Percentiles rank a stretch among this genome's conserved stretches.
Conservation (phyloP, 169 alveolate genomes). For the Plasmodium chabaudi region DNA sequence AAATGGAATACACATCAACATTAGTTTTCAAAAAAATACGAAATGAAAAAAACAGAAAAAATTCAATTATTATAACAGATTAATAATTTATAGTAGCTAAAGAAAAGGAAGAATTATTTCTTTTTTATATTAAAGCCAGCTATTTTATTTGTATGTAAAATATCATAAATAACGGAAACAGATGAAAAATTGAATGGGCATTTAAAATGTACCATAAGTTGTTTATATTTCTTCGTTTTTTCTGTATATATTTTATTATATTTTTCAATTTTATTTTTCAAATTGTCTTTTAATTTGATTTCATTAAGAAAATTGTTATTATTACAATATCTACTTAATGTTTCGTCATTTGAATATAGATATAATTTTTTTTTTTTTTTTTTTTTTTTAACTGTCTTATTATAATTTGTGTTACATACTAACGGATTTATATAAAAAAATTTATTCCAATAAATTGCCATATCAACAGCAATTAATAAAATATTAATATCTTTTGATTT, state of each 20-base stretch:
- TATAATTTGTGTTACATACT: neutral
- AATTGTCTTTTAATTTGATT: conserved; percentile 28
- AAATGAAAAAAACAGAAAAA: neutral
- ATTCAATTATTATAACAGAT: neutral
- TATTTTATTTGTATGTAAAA: conserved; percentile 25
- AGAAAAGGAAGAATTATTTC: neutral
- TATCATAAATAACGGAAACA: conserved; percentile 35
- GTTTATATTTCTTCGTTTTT: conserved; percentile 28
- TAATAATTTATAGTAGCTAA: neutral
- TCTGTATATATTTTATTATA: conserved; percentile 39
- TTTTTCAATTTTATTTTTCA: conserved; percentile 44
- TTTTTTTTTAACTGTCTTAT: neutral
- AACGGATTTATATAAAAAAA: conserved; percentile 30
- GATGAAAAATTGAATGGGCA: conserved; percentile 63
- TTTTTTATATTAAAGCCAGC: conserved; percentile 9
- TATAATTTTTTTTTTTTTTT: conserved; percentile 4
- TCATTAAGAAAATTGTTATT: conserved; percentile 29
- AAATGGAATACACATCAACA: conserved; percentile 59
- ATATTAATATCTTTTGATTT: conserved; percentile 43
- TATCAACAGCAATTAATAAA: conserved; percentile 42
- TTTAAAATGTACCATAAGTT: conserved; percentile 40
- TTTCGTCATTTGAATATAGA: neutral
- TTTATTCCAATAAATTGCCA: conserved; percentile 45
- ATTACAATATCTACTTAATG: neutral
- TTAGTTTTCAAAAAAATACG: conserved; percentile 26